Evolutionary conservation across 805 yeast species (phyloP).

Genomic region (Saccharomycopsis amapae): DNA sequence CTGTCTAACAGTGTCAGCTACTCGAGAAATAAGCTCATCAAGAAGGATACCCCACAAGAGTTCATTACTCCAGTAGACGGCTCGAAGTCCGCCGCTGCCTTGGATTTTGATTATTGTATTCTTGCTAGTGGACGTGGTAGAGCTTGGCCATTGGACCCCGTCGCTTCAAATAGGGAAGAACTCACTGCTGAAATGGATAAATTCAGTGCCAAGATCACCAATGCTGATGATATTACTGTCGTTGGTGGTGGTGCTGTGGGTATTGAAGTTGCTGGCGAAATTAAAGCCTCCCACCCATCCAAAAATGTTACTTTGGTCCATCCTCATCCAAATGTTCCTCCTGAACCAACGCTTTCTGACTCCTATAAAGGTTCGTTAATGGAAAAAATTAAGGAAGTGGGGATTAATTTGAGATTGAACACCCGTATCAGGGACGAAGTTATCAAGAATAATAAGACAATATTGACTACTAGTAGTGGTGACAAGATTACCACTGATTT

Average conservation of each 20-base stretch:
- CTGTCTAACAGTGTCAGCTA: slow-evolving; percentile 31
- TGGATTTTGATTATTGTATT: slow-evolving; percentile 39
- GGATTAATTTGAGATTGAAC: slow-evolving; percentile 27
- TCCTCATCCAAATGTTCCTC: slow-evolving; percentile 37
- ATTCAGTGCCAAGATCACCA: slow-evolving; percentile 20
- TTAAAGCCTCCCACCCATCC: slow-evolving; percentile 33
- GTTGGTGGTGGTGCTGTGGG: slow-evolving; percentile 51
- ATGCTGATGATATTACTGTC: slow-evolving; percentile 29
- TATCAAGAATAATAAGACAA: neutral
- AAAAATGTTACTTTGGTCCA: slow-evolving; percentile 35
- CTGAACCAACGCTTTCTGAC: slow-evolving; percentile 29
- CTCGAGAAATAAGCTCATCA: slow-evolving; percentile 25
- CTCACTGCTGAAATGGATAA: slow-evolving; percentile 38
- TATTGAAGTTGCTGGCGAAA: slow-evolving; percentile 43
- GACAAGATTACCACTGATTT: slow-evolving; percentile 25
- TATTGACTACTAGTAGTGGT: slow-evolving; percentile 11
- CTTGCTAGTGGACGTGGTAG: slow-evolving; percentile 45
- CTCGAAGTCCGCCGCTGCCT: too few relatives aligned
- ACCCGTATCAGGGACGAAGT: slow-evolving; percentile 27
- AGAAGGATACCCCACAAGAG: too few relatives aligned
- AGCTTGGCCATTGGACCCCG: slow-evolving; percentile 48
- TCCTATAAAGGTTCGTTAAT: slow-evolving; percentile 22
- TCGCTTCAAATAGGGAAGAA: slow-evolving; percentile 31
- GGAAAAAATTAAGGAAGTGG: slow-evolving; percentile 19
- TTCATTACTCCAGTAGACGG: slow-evolving; percentile 8